Conservation (phyloP, 345 rosid genomes). For the Fremontodendron californicum region DNA sequence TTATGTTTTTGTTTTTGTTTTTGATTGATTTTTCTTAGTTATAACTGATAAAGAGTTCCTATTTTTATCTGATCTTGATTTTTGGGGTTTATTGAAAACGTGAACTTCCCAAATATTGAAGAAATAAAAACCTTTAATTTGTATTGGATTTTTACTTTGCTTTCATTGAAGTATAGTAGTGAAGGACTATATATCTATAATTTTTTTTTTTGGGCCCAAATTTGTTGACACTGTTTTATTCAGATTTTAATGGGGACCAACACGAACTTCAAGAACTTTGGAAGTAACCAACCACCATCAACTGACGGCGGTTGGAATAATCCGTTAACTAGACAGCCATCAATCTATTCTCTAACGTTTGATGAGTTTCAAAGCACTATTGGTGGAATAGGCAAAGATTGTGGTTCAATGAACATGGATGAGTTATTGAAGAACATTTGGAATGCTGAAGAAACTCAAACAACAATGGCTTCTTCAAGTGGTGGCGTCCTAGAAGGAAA, state of each 20-base stretch:
- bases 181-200: not conserved
- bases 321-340: slow-evolving; percentile 56
- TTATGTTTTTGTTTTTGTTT: not conserved
- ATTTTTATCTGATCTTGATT: not conserved
- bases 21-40: not conserved
- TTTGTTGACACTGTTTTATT: slow-evolving; percentile 18
- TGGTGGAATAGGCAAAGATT: slow-evolving; percentile 67
- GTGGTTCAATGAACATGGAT: slow-evolving; percentile 98
- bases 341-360: slow-evolving; percentile 80
- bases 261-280: slow-evolving; percentile 57
- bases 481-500: slow-evolving; percentile 28
- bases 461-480: slow-evolving; percentile 29
- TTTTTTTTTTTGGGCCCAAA: not conserved
- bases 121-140: not conserved
- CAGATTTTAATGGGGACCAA: slow-evolving; percentile 57
- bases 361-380: slow-evolving; percentile 82
- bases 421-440: slow-evolving; percentile 77
- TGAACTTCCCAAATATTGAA: not conserved
- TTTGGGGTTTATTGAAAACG: not conserved
- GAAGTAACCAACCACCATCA: slow-evolving; percentile 30
- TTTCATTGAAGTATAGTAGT: not conserved
- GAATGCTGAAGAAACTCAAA: slow-evolving; percentile 72
- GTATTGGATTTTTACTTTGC: not conserved
- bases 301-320: slow-evolving; percentile 27
- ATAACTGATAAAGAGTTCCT: not conserved